Percentiles rank a stretch among this genome's conserved stretches.
Evolutionary conservation across 2,329 filamentous ascomycete genomes (phyloP).

Genomic region (Colletotrichum spaethianum): DNA sequence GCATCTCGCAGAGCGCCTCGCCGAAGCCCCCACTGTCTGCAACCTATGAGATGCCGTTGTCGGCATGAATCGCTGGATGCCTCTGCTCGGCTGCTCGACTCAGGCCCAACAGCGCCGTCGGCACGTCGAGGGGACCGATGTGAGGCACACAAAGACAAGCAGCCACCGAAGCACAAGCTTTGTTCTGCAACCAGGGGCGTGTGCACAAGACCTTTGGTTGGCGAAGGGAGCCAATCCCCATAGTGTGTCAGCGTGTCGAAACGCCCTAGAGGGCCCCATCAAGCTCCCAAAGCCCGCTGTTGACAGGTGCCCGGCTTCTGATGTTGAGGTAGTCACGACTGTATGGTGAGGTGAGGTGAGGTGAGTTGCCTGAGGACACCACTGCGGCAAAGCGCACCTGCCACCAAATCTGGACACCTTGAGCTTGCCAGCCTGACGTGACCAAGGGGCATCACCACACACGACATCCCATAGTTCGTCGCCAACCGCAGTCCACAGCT

Average conservation of each 20-base stretch:
- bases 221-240: neutral
- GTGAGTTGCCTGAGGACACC: slow-evolving; percentile 32
- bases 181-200: slow-evolving; percentile 19
- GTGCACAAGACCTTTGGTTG: neutral
- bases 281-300: neutral
- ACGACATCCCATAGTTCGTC: slow-evolving; percentile 41
- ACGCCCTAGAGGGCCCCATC: neutral
- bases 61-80: slow-evolving; percentile 15
- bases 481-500: slow-evolving; percentile 43
- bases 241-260: neutral
- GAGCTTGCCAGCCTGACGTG: slow-evolving; percentile 33
- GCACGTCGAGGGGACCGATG: slow-evolving; percentile 1
- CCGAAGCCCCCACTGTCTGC: neutral
- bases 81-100: slow-evolving; percentile 14
- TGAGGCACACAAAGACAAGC: slow-evolving; percentile 27
- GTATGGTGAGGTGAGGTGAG: neutral
- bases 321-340: neutral
- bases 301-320: neutral
- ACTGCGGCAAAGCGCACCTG: slow-evolving; percentile 5
- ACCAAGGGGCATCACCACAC: slow-evolving; percentile 23
- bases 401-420: slow-evolving; percentile 31
- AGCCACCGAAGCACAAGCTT: slow-evolving; percentile 20
- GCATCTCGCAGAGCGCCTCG: neutral
- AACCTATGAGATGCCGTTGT: slow-evolving; percentile 21
- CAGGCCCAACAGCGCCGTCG: neutral